Conservation (phyloP, 164 flowering plant species). For the Vitis riparia region DNA sequence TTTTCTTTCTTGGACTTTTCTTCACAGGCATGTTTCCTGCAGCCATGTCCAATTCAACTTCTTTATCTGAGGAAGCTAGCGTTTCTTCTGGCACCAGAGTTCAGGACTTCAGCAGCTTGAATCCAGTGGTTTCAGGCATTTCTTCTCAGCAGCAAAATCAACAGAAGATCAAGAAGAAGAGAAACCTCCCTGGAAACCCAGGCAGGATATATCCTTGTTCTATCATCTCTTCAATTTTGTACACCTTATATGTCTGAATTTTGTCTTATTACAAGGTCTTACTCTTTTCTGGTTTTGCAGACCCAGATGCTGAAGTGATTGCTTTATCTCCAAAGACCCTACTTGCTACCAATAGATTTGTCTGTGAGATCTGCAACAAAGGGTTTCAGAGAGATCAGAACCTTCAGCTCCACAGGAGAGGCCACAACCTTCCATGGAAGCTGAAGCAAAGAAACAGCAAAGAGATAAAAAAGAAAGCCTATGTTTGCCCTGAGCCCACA, state of each 20-base stretch:
- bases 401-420: constrained; percentile 91
- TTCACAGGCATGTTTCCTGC: constrained; percentile 43
- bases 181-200: constrained; percentile 91
- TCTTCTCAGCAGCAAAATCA: constrained; percentile 30
- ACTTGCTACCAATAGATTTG: constrained; percentile 80
- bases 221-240: background rate
- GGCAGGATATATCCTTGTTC: constrained; percentile 31
- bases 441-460: constrained; percentile 71
- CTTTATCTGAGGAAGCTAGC: constrained; percentile 74
- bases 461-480: constrained; percentile 63
- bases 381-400: constrained; percentile 98
- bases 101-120: constrained; percentile 47
- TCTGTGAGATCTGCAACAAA: constrained; percentile 94
- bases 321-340: constrained; percentile 84
- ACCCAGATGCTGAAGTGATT: constrained; percentile 93
- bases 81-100: constrained; percentile 48
- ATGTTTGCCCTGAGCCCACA: constrained; percentile 79
- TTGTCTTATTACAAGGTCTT: background rate
- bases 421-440: constrained; percentile 97
- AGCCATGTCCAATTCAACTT: constrained; percentile 66
- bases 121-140: constrained; percentile 28
- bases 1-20: constrained; percentile 28
- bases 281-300: constrained; percentile 32
- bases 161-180: constrained; percentile 67
- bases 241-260: background rate